Conservation (phyloP, 768 basidiomycete species). For the Mycena pura region DNA sequence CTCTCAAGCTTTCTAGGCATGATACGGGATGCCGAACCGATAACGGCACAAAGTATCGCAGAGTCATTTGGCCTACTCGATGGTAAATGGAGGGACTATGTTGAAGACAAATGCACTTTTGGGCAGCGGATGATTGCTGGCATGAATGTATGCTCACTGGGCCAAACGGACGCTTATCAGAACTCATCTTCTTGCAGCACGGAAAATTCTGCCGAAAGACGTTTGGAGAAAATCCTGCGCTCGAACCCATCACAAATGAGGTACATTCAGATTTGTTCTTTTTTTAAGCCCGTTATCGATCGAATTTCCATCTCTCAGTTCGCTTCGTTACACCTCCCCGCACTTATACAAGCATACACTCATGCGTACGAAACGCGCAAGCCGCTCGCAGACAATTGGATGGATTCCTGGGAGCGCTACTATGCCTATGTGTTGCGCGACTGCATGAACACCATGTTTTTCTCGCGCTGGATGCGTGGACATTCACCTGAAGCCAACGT, state of each 20-base stretch:
- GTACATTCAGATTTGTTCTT: not conserved
- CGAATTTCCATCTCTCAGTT: not conserved
- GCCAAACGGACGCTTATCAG: not conserved
- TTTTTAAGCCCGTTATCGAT: not conserved
- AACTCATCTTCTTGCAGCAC: not conserved
- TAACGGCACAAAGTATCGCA: slow-evolving; percentile 1
- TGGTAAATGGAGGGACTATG: slow-evolving; percentile 22
- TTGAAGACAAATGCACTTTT: slow-evolving; percentile 8
- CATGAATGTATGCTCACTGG: slow-evolving; percentile 2
- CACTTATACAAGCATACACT: slow-evolving; percentile 8
- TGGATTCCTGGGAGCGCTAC: slow-evolving; percentile 22
- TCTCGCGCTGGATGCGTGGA: slow-evolving; percentile 24
- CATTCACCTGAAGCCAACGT: slow-evolving; percentile 2
- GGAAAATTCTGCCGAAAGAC: slow-evolving; percentile 16
- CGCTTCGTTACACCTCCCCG: slow-evolving; percentile 10
- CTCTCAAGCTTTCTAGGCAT: slow-evolving; percentile 4
- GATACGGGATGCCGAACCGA: slow-evolving; percentile 1
- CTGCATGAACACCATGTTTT: slow-evolving; percentile 16
- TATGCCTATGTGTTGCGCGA: slow-evolving; percentile 12
- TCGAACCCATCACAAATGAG: slow-evolving; percentile 19
- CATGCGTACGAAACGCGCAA: slow-evolving; percentile 8
- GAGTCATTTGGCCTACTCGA: slow-evolving; percentile 19
- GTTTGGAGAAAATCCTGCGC: slow-evolving; percentile 11
- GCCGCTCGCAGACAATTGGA: slow-evolving; percentile 12
- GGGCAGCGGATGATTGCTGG: slow-evolving; percentile 10